These are phyloP conservation scores for Exophiala sideris DNA, from an alignment of 2,329 filamentous ascomycete species.

Conservation along the genomic window DNA sequence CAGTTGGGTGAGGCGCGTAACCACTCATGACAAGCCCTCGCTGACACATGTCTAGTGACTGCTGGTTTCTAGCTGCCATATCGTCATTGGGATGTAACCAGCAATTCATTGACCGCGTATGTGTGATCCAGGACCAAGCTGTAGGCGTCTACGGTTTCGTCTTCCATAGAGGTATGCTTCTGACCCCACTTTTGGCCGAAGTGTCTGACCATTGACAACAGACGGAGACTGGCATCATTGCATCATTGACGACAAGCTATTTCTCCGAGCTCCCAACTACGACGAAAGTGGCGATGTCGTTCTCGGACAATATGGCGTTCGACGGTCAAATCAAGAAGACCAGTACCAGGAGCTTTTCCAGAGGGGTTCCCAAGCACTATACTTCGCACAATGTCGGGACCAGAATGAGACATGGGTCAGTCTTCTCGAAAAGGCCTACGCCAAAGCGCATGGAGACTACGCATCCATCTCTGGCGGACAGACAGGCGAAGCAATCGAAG, in stretches of 20 bases:
- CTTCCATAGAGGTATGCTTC: slow-evolving; percentile 62
- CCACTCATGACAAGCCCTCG: not conserved
- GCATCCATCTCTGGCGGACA: slow-evolving; percentile 71
- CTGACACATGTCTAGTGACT: slow-evolving; percentile 52
- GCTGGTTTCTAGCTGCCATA: slow-evolving; percentile 80
- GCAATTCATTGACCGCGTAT: slow-evolving; percentile 69
- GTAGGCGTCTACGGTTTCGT: slow-evolving; percentile 84
- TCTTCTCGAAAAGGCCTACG: slow-evolving; percentile 70
- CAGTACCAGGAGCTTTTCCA: slow-evolving; percentile 70
- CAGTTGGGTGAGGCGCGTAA: slow-evolving; percentile 34
- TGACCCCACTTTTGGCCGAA: not conserved
- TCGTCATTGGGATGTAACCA: slow-evolving; percentile 72
- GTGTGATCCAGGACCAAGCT: slow-evolving; percentile 68
- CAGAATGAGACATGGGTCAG: slow-evolving; percentile 82
- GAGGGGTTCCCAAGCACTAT: slow-evolving; percentile 71
- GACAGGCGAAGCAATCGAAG: slow-evolving; percentile 61
- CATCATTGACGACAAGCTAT: slow-evolving; percentile 89
- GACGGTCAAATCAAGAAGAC: slow-evolving; percentile 68
- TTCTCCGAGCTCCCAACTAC: slow-evolving; percentile 77
- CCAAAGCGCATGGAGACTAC: slow-evolving; percentile 80
- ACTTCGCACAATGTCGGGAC: slow-evolving; percentile 72
- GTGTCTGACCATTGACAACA: slow-evolving; percentile 27
- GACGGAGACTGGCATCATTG: slow-evolving; percentile 91
- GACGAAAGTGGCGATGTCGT: slow-evolving; percentile 74
- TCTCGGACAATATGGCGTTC: slow-evolving; percentile 70